Evolutionary conservation across 768 basidiomycete genomes (phyloP).

Genomic region (Agaricus blazei): DNA sequence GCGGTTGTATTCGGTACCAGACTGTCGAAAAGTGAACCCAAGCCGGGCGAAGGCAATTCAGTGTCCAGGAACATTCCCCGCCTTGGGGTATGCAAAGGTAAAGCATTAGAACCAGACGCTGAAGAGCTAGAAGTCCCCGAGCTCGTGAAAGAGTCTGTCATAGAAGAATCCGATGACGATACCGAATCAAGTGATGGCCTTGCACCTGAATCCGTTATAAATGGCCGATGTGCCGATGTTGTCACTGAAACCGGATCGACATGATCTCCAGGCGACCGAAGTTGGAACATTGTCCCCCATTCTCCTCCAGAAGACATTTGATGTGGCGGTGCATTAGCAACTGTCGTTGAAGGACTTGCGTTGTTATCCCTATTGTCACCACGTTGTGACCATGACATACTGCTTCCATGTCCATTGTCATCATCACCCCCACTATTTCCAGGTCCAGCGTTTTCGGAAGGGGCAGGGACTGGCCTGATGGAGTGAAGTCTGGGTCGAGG

Average conservation of each 20-base stretch:
- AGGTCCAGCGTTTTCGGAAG: not conserved
- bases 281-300: not conserved
- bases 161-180: constrained; percentile 5
- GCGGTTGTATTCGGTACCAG: not conserved
- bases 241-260: not conserved
- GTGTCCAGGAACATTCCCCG: constrained; percentile 8
- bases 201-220: not conserved
- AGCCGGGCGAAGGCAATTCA: constrained; percentile 7
- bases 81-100: not conserved
- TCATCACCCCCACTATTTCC: not conserved
- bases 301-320: not conserved
- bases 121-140: constrained; percentile 2
- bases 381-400: constrained; percentile 3
- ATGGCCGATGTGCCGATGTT: not conserved
- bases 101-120: not conserved
- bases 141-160: not conserved
- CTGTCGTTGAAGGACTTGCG: not conserved
- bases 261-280: not conserved
- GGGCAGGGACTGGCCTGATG: not conserved
- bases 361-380: not conserved
- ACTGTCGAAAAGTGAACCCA: constrained; percentile 4
- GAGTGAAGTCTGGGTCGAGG: constrained; percentile 4
- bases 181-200: constrained; percentile 5
- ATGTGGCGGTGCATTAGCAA: not conserved
- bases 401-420: not conserved